Conservation (phyloP, 2,329 filamentous ascomycete species). For the Alternaria incomplexa region DNA sequence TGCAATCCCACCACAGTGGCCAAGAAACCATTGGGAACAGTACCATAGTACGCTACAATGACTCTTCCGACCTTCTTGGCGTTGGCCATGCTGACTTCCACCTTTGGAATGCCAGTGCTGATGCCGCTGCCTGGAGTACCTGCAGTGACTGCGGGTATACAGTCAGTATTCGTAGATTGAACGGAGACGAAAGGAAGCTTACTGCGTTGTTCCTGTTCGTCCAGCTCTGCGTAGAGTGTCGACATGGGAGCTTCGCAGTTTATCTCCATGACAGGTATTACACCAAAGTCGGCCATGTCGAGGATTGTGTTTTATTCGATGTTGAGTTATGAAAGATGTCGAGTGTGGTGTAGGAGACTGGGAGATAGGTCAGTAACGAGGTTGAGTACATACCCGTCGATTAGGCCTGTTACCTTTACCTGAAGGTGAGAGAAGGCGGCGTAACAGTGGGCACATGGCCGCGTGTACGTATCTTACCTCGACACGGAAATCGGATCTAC, state of each 20-base stretch:
- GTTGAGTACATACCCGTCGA: neutral
- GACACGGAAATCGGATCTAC: too few species aligned
- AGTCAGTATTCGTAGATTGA: neutral
- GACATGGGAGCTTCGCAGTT: neutral
- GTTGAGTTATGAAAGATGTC: neutral
- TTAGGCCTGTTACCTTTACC: neutral
- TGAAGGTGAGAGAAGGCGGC: neutral
- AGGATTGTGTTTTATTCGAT: neutral
- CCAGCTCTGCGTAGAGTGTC: neutral
- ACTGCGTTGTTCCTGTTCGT: neutral
- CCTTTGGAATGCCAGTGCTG: neutral
- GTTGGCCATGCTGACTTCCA: neutral
- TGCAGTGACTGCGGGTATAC: neutral
- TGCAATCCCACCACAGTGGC: neutral
- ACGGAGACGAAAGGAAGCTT: neutral
- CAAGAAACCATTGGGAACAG: neutral
- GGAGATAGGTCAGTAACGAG: neutral
- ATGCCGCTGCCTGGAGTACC: neutral
- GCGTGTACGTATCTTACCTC: neutral
- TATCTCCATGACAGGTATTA: neutral
- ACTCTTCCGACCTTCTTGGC: neutral
- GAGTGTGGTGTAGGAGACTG: neutral
- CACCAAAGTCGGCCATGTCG: neutral
- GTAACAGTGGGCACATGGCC: neutral
- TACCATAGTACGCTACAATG: neutral